Base-by-base conservation (phyloP, 2,329 filamentous ascomycete genomes). In the Talaromyces sp. region DNA sequence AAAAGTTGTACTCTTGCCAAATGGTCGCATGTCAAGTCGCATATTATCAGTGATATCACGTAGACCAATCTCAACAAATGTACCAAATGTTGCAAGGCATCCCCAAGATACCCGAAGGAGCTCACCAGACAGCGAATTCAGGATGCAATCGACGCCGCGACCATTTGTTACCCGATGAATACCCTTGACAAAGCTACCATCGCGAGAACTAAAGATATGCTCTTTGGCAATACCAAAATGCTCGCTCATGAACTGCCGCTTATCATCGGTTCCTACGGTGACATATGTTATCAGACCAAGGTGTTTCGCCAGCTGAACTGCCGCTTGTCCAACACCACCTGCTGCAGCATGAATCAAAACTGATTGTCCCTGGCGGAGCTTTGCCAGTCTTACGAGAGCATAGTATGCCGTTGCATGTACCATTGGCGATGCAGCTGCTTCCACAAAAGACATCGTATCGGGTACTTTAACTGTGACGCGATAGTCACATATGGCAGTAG, bases 21-120 rank as follows among this genome's bases (percentile, higher is more conserved):
- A 37, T 17, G 35, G 35, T 17, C 35, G 3, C 35, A 37, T 37
- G 19, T 37, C 35, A 4, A 37, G 14, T 16, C 35, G 7, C 3
- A n/a, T 37, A n/a, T 37, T 37, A 3, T n/a, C 35, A 5, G 19
- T 3, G 10, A 37, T 37, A 19, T 37, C 35, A 4, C 10, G 17
- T n/a, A 17, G 17, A 16, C 35, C 35, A 19, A 37, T 16, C 10
- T 37, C 35, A 19, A 37, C 19, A 10, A 37, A 37, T 16, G 14
- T 16, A 5, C 63, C 63, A 17, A 57, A 62, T 8, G 56, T 41
- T 29, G 62, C 54, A 37, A 62, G 22, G 20, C 58, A 61, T 17
- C 39, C 14, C 35, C 60, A 33, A 6, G 55, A 51, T 2, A 57
- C 54, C 14, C 52, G 58, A 8, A 61, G 39, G 16, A 47, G 43